These are phyloP conservation scores for Pyronema omphalodes DNA, from an alignment of 495 filamentous ascomycete species.

Conservation along the genomic window DNA sequence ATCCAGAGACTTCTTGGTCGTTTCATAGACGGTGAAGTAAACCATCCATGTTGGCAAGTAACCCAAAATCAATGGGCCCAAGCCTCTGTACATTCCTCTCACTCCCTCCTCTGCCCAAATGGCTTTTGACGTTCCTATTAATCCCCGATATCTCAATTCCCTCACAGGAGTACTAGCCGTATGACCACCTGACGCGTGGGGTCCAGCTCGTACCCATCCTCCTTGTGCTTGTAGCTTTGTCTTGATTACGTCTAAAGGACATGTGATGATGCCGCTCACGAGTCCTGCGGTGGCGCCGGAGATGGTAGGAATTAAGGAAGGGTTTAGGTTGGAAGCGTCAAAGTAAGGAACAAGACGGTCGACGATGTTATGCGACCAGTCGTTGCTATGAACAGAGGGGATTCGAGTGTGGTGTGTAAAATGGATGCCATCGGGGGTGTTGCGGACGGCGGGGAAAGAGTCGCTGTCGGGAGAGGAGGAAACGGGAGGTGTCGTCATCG, in stretches of 20 bases:
- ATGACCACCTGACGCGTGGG: conserved; percentile 18
- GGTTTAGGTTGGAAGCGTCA: not conserved
- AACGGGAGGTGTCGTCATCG: too few relatives aligned
- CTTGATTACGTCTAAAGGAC: conserved; percentile 96
- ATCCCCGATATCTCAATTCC: conserved; percentile 50
- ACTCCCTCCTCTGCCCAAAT: conserved; percentile 82
- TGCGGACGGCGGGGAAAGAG: too few relatives aligned
- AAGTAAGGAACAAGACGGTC: not conserved
- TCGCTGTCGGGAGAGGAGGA: too few relatives aligned
- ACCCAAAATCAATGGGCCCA: conserved; percentile 84
- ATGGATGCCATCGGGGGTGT: not conserved
- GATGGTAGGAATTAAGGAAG: conserved; percentile 36
- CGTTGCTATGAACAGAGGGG: not conserved
- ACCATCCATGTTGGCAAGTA: conserved; percentile 98
- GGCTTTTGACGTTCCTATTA: conserved; percentile 63
- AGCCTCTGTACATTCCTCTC: conserved; percentile 76
- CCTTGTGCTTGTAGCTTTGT: conserved; percentile 95
- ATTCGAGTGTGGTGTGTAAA: not conserved
- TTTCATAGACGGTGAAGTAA: conserved; percentile 89
- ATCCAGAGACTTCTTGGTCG: conserved; percentile 49
- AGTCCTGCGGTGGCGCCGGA: conserved; percentile 78
- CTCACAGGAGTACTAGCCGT: conserved; percentile 9
- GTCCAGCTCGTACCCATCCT: conserved; percentile 35
- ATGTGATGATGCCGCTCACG: conserved; percentile 83
- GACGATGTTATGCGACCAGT: not conserved